Evolutionary conservation across 805 yeast species (phyloP), one percentile per base, ranked within the genome.

Genomic region (Candida taoyuanica): DNA sequence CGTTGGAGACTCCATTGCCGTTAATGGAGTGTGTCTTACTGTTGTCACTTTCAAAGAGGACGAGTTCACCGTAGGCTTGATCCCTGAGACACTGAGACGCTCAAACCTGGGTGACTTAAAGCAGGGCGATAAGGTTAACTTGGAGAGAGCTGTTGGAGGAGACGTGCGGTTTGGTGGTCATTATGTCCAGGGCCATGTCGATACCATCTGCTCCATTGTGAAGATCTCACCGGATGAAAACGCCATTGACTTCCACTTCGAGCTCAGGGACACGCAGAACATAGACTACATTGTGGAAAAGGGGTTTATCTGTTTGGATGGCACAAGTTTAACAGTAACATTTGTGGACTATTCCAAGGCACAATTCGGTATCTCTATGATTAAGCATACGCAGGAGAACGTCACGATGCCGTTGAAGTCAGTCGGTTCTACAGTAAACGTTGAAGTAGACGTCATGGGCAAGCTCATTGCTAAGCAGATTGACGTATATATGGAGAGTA

Each of bases 131-230:
- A 71, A 69, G 42, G 96, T 93, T 16, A 91, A 93, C 58, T 67
- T 91, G 44, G 99, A 93, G 60, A 71, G 99, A 42, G 99, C 99
- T 0, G 87, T 93, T 23, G 70, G 67, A 4, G 78, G 78, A 12
- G 86, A 85, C 37, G 85, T 79, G 6, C 70, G 98, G 46, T 77
- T 89, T 53, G 99, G 99, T 17, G 99, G 99, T 1, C 99, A 93
- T 61, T 76, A 91, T 47, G 99, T 93, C 3, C 98, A 93, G 55
- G 99, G 98, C 5, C 99, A 93, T 64, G 87, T 93, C 20, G 99
- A 93, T 59, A 85, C 96, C 9, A 39, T 41, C 16, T 33, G 37
- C 14, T 15, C 45, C 14, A 46, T 46, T 0, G 71, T 81, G 25
- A 2, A 59, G 62, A 1, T 69, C 62, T 19, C 61, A 48, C 8